phyloP scores from a whole-genome alignment of 2,329 filamentous ascomycete genomes.

The Apiospora aurea region DNA sequence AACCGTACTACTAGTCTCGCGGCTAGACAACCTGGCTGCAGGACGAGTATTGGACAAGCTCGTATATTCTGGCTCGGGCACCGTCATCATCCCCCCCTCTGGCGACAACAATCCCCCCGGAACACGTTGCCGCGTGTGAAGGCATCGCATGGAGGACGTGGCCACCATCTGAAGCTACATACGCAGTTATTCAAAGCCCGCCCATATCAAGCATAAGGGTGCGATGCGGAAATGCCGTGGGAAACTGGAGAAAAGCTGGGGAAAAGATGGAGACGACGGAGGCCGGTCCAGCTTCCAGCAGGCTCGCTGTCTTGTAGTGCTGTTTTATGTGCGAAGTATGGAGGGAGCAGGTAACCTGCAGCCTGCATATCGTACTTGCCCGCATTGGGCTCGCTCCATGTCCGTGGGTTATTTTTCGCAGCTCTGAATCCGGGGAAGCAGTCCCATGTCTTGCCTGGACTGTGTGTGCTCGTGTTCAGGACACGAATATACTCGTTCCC shows the following conservation, averaged over 20 bases:
- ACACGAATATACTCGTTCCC: neutral
- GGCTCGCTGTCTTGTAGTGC: neutral
- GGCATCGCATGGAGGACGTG: neutral
- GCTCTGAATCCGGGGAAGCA: conserved; percentile 13
- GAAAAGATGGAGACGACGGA: neutral
- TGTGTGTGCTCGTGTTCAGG: neutral
- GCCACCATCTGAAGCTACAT: neutral
- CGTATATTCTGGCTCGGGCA: conserved; percentile 1
- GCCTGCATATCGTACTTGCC: conserved; percentile 6
- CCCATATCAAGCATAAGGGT: neutral
- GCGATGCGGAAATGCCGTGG: neutral
- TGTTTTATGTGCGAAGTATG: conserved; percentile 10
- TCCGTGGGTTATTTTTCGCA: neutral
- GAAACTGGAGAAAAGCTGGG: conserved; percentile 2
- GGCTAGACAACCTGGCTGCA: neutral
- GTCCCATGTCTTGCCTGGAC: neutral
- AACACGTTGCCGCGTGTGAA: conserved; percentile 1
- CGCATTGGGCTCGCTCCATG: neutral
- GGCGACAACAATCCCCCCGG: neutral
- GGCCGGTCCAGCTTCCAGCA: conserved; percentile 1
- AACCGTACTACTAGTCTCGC: neutral
- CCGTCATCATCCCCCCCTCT: neutral
- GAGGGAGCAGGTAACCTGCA: neutral
- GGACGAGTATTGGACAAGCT: neutral
- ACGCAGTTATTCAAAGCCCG: neutral